phyloP scores from a whole-genome alignment of 139 green algal species.

The Picochlorum sp. region DNA sequence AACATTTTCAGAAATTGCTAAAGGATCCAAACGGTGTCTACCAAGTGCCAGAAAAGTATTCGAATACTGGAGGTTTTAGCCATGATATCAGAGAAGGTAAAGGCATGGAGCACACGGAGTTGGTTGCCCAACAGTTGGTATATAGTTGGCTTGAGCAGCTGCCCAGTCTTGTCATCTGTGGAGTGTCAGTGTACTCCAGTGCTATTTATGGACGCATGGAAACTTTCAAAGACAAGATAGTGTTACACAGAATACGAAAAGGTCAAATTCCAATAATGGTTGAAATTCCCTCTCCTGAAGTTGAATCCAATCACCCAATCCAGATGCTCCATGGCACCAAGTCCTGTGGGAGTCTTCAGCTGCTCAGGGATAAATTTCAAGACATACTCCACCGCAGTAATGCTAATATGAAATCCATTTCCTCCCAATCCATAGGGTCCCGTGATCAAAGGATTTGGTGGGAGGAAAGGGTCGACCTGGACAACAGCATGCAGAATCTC shows the following conservation, averaged over 20 bases:
- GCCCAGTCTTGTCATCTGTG: not conserved
- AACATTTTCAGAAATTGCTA: not conserved
- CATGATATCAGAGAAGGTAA: no score
- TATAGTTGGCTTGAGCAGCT: not conserved
- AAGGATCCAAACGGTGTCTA: not conserved
- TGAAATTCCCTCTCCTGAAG: not conserved
- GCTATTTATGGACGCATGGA: not conserved
- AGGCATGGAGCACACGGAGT: not conserved
- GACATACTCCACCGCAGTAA: no score
- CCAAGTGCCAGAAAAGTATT: no score
- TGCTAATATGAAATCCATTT: no score
- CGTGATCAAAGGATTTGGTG: slow-evolving; percentile 37
- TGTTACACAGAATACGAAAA: not conserved
- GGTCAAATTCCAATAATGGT: not conserved
- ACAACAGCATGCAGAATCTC: slow-evolving; percentile 44
- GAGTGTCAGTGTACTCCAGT: not conserved
- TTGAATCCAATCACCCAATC: no score
- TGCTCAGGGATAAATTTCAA: no score
- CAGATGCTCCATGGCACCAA: no score
- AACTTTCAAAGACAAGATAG: not conserved
- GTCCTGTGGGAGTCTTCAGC: no score
- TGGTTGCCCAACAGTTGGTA: not conserved
- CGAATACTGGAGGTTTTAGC: no score
- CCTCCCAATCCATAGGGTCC: no score
- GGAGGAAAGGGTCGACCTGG: slow-evolving; percentile 44